Base-by-base conservation (phyloP, 345 rosid genomes). In the Rhodamnia argentea region DNA sequence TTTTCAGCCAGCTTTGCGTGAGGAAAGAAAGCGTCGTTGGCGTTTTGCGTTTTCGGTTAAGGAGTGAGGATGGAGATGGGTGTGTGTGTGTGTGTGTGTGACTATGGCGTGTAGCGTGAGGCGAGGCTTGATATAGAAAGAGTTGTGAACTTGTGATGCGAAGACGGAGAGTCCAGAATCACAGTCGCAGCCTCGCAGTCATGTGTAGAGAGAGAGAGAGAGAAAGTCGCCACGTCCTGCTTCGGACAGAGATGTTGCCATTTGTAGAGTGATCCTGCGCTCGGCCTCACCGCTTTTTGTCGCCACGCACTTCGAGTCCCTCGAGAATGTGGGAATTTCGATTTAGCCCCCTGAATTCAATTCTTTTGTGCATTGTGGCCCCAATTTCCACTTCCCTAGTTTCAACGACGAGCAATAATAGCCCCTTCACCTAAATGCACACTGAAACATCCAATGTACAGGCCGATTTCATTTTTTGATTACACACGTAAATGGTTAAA, bases 371-470 rank as follows among this genome's bases (percentile, higher is more conserved):
- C 42, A 29, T 18, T 10, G 23, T 4, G 76, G 44, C 44, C 44
- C 42, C 12, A 29, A 29, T 62, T 62, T 16, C 76, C 76, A 62
- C 42, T 20, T 0, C 1, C 2, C 47, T 51, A 0, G 47, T 70
- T 62, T 18, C 23, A 4, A 62, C 23, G 16, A 4, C 15, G 76
- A 62, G 42, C 76, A 51, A 10, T 50, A 53, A 27, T 27, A 6
- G 32, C 60, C 37, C 47, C 40, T 62, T 15, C 78, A 9, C 16
- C 78, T 32, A 32, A 64, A 64, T 64, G 47, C 6, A 16, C 13
- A 32, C 3, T 2, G 0, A 32, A 32, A 32, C 0, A 0, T 0
- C 40, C n/a, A 32, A 6, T 4, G 16, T 4, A 4, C 2, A 16
- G 1, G 18, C 9, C 0, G 1, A 32, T 16, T 64, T 64, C 12